A percentile compares a stretch with the other conserved stretches of the same genome.
Conservation (phyloP, 371 early-diverging fungal species). For the Capniomyces stellatus region DNA sequence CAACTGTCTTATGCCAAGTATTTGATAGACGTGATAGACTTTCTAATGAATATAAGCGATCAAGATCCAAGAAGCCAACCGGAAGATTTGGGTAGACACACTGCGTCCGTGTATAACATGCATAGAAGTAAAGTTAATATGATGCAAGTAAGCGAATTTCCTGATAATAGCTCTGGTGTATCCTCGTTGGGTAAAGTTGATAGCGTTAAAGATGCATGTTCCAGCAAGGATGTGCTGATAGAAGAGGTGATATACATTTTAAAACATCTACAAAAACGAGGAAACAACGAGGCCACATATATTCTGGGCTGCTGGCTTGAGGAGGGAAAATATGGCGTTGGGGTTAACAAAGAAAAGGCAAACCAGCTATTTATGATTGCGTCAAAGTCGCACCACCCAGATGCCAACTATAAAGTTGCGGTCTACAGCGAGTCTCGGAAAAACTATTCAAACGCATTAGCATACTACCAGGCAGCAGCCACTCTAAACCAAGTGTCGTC, state of each 20-base stretch:
- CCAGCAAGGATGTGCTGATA: conserved; percentile 8
- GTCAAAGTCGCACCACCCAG: conserved; percentile 23
- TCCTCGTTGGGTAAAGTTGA: too few species aligned
- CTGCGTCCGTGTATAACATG: too few species aligned
- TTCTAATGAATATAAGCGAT: too few species aligned
- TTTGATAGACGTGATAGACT: too few species aligned
- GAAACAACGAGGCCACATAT: conserved; percentile 46
- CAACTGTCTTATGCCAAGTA: too few species aligned
- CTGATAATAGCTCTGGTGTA: too few species aligned
- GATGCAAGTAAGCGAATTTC: too few species aligned
- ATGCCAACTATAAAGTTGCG: conserved; percentile 34
- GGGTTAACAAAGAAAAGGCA: conserved; percentile 29
- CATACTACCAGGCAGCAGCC: conserved; percentile 56
- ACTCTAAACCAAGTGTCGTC: conserved; percentile 42
- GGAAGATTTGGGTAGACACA: too few species aligned
- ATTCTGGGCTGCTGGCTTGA: conserved; percentile 49
- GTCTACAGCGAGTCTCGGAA: conserved; percentile 37
- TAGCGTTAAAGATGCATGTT: too few species aligned
- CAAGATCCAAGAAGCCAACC: too few species aligned
- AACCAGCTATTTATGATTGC: conserved; percentile 24
- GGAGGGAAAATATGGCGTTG: conserved; percentile 33
- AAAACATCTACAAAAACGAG: conserved; percentile 37
- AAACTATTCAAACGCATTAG: conserved; percentile 40
- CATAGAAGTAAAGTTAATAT: too few species aligned
- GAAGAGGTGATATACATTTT: conserved; percentile 51